Evolutionary conservation across 2,329 filamentous ascomycete species (phyloP), one percentile per base, ranked within the genome.

Genomic region (Epicoccum nigrum): DNA sequence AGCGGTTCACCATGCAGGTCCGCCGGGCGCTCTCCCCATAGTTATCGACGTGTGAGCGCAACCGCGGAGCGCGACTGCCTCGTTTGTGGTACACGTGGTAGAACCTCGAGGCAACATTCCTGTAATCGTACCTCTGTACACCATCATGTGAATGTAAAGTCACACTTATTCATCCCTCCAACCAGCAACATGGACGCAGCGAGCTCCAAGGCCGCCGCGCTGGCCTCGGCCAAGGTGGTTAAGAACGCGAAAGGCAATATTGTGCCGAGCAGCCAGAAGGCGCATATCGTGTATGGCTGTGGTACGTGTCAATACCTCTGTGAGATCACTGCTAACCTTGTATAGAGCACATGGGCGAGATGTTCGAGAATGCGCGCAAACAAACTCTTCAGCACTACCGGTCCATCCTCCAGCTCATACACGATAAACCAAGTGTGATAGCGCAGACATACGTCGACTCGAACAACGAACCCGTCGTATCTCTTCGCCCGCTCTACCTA

Each of bases 351-450:
- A 81, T 90, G 40, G 86, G 89, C 69, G 78, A 81, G 19, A 82
- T 92, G 53, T 79, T 91, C 37, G 83, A 84, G 56, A 83, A 86
- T 56, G 82, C 83, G 13, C 86, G 85, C 73, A 86, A 88, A 62
- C 85, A 81, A 55, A 87, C 86, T 16, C 84, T 89, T 54, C 79
- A 84, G 47, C 83, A 89, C 63, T 92, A 92, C 74, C 88, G 87
- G 67, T 82, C 84, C 65, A 83, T 90, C 53, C 78, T 92, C 31
- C 81, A 86, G 54, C 83, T 83, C 50, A 86, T 92, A 58, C 87
- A 87, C 73, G 87, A 91, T 70, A 79, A 82, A 55, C 83, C 79
- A 40, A 84, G 82, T 44, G 79, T 86, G 66, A 81, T 87, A 39
- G 80, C 82, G 20, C 87, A 88, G 71, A 90, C 85, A 5, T 85